Evolutionary conservation across 2,329 filamentous ascomycete species (phyloP), one percentile per base, ranked within the genome.

Genomic region (Trichoderma endophyticum): DNA sequence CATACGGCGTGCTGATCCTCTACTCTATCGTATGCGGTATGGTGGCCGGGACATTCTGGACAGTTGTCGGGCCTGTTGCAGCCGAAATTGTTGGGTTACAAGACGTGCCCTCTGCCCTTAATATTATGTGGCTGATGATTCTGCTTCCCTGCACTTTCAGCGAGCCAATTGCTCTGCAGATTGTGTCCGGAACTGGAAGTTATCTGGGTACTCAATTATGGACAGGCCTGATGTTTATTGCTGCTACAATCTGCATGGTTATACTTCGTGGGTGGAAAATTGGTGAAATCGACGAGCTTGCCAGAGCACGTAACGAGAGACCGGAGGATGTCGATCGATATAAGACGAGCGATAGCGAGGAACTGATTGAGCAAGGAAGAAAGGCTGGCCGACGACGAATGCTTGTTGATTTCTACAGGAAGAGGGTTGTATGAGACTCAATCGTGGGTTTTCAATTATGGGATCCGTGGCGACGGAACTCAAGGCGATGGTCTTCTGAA

Each of bases 51-150:
- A 91, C 89, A 0, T 91, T 93, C 75, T 94, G 90, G 90, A 86
- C 89, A 0, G 90, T 90, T 1, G 86, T 92, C 32, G 90, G 84
- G 0, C 92, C 93, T 0, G 89, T 95, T 7, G 88, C 88, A 6
- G 91, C 91, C 3, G 93, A 95, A 80, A 88, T 95, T 1, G 88
- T 95, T 34, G 92, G 92, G 0, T 79, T 95, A 5, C 86, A 87
- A 71, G 82, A 92, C 56, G 84, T 95, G 3, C 91, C 93, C 1
- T 89, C 91, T 77, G 87, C 83, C 0, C 81, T 95, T 51, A 92
- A 89, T 68, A 84, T 95, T 21, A 87, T 90, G 24, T 95, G 93
- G 93, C 77, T 95, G 30, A 84, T 90, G 6, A 85, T 95, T 18
- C 88, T 91, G 6, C 79, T 94, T 11, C 93, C 93, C 0, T 88